These are phyloP conservation scores for Trametes polyzona DNA, from an alignment of 1,284 basidiomycete species.

Conservation along the genomic window DNA sequence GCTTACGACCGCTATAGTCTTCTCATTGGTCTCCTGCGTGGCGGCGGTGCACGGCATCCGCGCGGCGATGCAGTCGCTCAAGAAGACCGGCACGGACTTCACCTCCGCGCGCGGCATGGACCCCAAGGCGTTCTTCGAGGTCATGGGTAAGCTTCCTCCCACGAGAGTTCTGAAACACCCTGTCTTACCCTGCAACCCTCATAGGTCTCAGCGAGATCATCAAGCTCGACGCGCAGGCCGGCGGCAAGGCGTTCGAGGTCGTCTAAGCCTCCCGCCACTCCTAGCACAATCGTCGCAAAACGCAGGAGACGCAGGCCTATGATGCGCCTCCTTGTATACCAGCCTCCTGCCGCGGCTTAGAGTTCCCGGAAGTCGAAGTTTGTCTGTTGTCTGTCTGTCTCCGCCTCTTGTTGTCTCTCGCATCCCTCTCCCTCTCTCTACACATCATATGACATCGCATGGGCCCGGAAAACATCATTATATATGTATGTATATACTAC, in stretches of 20 bases:
- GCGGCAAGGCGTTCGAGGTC: conserved; percentile 58
- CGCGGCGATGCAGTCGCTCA: conserved; percentile 72
- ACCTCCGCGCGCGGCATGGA: conserved; percentile 73
- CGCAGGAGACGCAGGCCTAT: background rate
- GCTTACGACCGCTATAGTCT: conserved; percentile 44
- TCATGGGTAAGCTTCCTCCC: conserved; percentile 54
- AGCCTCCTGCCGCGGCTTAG: background rate
- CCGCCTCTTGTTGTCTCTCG: background rate
- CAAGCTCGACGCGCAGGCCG: conserved; percentile 59
- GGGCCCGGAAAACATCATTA: conserved; percentile 1
- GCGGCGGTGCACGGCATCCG: conserved; percentile 74
- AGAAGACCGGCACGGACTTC: conserved; percentile 78
- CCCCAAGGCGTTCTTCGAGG: conserved; percentile 74
- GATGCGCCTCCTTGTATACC: background rate
- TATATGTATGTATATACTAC: conserved; percentile 3
- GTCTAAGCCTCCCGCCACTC: conserved; percentile 38
- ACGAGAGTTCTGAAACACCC: background rate
- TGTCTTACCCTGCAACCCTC: background rate
- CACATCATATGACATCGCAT: background rate
- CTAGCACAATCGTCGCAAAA: background rate
- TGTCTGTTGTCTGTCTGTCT: background rate
- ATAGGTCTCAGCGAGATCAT: conserved; percentile 61
- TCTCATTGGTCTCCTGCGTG: conserved; percentile 72
- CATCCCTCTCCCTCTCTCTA: no score
- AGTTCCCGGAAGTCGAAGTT: background rate